phyloP scores from a whole-genome alignment of 1,284 basidiomycete genomes.

The Termitomyces sp. region DNA sequence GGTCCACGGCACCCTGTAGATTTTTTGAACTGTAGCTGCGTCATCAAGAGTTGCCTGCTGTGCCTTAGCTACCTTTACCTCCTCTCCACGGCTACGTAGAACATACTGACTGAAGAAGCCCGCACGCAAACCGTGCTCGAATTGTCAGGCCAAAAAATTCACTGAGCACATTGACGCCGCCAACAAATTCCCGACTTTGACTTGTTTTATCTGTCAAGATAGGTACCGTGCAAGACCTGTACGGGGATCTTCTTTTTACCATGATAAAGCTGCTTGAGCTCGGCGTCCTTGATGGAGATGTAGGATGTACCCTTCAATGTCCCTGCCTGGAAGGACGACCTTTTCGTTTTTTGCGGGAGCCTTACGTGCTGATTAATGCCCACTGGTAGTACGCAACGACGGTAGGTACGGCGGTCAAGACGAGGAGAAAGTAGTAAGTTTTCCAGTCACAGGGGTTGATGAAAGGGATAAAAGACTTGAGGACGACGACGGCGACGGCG shows the following conservation, averaged over 20 bases:
- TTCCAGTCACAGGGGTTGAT: conserved; percentile 76
- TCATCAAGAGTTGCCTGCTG: too few relatives aligned
- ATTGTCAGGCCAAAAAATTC: too few relatives aligned
- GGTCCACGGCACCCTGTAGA: too few relatives aligned
- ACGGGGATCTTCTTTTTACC: conserved; percentile 92
- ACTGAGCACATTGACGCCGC: too few relatives aligned
- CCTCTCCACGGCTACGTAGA: too few relatives aligned
- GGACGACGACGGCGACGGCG: conserved; percentile 65
- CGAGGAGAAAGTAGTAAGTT: conserved; percentile 79
- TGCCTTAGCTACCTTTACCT: too few relatives aligned
- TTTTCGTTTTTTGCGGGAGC: conserved; percentile 84
- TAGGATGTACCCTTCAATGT: conserved; percentile 91
- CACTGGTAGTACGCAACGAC: conserved; percentile 90
- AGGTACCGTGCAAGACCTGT: conserved; percentile 97
- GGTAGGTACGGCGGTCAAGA: conserved; percentile 74
- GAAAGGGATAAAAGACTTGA: conserved; percentile 76
- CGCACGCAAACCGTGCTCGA: too few relatives aligned
- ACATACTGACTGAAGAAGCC: too few relatives aligned
- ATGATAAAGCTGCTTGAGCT: conserved; percentile 75
- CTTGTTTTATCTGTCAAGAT: conserved; percentile 95
- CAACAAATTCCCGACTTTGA: too few relatives aligned
- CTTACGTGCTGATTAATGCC: conserved; percentile 81
- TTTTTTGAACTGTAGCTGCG: too few relatives aligned
- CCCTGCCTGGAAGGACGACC: conserved; percentile 79
- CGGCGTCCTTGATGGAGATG: conserved; percentile 84